Evolutionary conservation across 345 rosid genomes (phyloP).

Genomic region (Physaria fendleri): DNA sequence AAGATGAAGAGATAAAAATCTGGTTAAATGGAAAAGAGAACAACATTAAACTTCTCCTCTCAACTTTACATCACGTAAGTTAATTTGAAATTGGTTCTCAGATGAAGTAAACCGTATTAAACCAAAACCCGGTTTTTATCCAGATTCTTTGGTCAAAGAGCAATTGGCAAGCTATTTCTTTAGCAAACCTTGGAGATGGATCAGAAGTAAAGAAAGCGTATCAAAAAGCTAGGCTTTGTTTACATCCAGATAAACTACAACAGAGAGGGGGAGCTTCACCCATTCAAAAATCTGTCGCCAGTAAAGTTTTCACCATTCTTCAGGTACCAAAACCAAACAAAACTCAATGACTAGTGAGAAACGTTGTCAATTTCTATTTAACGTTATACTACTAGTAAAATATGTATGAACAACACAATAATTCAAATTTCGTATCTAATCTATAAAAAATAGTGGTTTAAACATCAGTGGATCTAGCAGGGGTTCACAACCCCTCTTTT

Average conservation of each 20-base stretch:
- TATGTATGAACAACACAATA: too few species aligned
- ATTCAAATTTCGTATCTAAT: too few species aligned
- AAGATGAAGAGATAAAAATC: slow-evolving; percentile 54
- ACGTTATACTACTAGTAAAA: too few species aligned
- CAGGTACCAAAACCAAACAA: slow-evolving; percentile 44
- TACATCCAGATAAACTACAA: slow-evolving; percentile 90
- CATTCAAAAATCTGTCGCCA: slow-evolving; percentile 65
- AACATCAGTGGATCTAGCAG: too few species aligned
- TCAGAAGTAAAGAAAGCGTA: slow-evolving; percentile 85
- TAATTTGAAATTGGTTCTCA: neutral
- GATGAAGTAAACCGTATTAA: neutral
- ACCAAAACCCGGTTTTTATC: neutral
- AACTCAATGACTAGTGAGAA: too few species aligned
- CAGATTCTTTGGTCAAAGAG: slow-evolving; percentile 81
- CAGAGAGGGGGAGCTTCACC: slow-evolving; percentile 69
- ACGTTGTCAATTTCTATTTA: too few species aligned
- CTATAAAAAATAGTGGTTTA: too few species aligned
- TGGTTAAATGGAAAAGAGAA: slow-evolving; percentile 79
- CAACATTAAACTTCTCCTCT: slow-evolving; percentile 69
- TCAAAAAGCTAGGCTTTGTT: slow-evolving; percentile 86
- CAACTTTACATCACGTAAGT: slow-evolving; percentile 68
- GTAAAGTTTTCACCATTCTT: slow-evolving; percentile 65
- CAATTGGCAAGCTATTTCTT: slow-evolving; percentile 58
- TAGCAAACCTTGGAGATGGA: slow-evolving; percentile 53
- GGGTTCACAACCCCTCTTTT: too few species aligned